Percentiles rank a stretch among this genome's conserved stretches.
These are phyloP conservation scores for Cutaneotrichosporon sp. DNA, from an alignment of 1,284 basidiomycete species.

Conservation along the genomic window DNA sequence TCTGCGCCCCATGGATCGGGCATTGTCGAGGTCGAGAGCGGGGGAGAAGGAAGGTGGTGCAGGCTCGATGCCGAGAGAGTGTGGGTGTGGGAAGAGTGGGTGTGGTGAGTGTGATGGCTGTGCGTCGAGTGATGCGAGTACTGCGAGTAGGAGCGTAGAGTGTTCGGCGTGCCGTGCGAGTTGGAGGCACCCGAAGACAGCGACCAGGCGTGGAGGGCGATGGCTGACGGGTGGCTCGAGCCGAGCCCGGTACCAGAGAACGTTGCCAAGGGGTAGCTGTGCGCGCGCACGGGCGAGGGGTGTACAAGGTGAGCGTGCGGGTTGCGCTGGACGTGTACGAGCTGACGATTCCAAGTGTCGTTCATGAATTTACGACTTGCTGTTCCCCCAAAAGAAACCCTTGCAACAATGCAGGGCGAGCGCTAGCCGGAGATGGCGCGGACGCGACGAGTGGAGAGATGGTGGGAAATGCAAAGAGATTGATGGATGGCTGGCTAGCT, in stretches of 20 bases:
- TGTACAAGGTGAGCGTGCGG: conserved; percentile 14
- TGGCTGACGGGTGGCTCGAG: background rate
- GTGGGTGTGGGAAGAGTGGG: conserved; percentile 5
- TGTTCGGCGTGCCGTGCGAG: background rate
- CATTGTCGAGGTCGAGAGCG: conserved; percentile 16
- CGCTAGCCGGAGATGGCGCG: too few relatives aligned
- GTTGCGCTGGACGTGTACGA: background rate
- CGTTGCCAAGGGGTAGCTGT: conserved; percentile 13
- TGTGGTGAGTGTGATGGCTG: too few relatives aligned
- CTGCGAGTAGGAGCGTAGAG: conserved; percentile 1
- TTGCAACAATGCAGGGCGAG: too few relatives aligned
- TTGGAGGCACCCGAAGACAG: background rate
- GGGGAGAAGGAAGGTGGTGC: conserved; percentile 18
- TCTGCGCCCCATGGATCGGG: conserved; percentile 15
- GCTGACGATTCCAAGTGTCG: background rate
- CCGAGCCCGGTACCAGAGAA: background rate
- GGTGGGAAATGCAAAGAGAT: too few relatives aligned
- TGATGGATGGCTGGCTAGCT: too few relatives aligned
- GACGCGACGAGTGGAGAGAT: too few relatives aligned
- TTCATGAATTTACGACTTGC: background rate
- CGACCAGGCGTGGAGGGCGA: conserved; percentile 2
- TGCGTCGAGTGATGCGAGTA: background rate
- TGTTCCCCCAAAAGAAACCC: too few relatives aligned
- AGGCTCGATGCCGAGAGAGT: conserved; percentile 2
- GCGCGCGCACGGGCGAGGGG: conserved; percentile 21